These are phyloP conservation scores for Cochlearia excelsa DNA, from an alignment of 345 rosid species.

Conservation along the genomic window DNA sequence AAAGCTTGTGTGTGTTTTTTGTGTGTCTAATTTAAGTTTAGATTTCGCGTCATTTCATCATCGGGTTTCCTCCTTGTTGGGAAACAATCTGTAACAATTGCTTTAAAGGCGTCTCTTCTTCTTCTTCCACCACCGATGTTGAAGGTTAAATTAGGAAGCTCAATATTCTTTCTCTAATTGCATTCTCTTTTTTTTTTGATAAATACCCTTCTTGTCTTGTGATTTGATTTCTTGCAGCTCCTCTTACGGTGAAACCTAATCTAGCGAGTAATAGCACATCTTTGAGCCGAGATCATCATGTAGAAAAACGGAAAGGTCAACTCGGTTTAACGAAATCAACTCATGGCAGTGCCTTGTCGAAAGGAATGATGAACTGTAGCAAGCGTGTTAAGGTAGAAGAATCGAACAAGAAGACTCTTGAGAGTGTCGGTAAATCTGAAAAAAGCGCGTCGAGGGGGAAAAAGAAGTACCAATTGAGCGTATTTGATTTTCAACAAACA, in stretches of 20 bases:
- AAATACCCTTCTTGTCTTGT: too few relatives aligned
- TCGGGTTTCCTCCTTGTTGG: conserved; percentile 86
- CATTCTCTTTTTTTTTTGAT: too few relatives aligned
- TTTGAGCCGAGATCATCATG: too few relatives aligned
- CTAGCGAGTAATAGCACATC: too few relatives aligned
- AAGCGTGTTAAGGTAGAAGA: conserved; percentile 4
- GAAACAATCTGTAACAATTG: conserved; percentile 43
- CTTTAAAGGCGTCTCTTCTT: conserved; percentile 28
- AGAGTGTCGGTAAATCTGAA: conserved; percentile 11
- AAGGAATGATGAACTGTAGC: neutral
- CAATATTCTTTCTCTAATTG: neutral
- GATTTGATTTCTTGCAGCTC: neutral
- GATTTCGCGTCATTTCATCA: conserved; percentile 56
- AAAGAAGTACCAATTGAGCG: conserved; percentile 17
- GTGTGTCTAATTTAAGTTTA: conserved; percentile 24
- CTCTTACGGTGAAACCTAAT: too few relatives aligned
- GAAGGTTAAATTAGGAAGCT: conserved; percentile 28
- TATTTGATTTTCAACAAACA: conserved; percentile 27
- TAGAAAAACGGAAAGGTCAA: conserved; percentile 12
- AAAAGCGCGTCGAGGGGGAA: conserved; percentile 8
- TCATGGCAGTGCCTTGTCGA: neutral
- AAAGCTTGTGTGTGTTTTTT: neutral
- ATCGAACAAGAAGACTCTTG: conserved; percentile 8
- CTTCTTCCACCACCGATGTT: too few relatives aligned
- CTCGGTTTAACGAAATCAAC: neutral